Base-by-base conservation (phyloP, 1,284 basidiomycete genomes). In the Tremellales sp. region DNA sequence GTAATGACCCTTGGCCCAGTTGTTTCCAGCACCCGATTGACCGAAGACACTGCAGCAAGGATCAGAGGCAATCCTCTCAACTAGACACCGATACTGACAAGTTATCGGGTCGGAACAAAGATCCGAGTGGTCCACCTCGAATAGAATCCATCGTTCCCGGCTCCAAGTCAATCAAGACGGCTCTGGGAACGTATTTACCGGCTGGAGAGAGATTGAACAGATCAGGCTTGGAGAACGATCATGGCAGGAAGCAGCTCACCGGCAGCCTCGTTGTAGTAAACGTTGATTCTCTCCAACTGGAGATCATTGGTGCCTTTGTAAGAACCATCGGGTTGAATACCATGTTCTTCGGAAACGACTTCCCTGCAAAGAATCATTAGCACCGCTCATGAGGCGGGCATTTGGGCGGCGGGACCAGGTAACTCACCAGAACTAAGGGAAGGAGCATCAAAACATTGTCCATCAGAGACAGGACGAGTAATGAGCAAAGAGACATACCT, bases 71-170 rank as follows among this genome's bases (percentile, higher is more conserved):
- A 12, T 12, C 21, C 16, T 38, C 34, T 25, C 13, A 19, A 31
- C 22, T 13, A 14, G 7, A 36, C 5, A 22, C 9, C 7, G 13
- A 7, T n/a, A 45, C 60, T 43, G 26, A 65, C 62, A 78, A 77
- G 74, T 78, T 79, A 69, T 79, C 78, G n/a, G 78, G 77, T 50
- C 77, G 71, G 75, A 79, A 79, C 37, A 78, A 70, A 45, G 57
- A 60, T 49, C 77, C 78, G 42, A 78, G 69, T 36, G 75, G 74
- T 40, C 76, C 76, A 56, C 85, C 84, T 72, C 87, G 84, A 64
- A 93, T 84, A 57, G 88, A 87, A 75, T 95, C 91, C 90, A 95
- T 94, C 45, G 92, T 95, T 68, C 92, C 93, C 36, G 93, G 92
- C 78, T 95, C 92, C 56, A 97, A 81, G 75, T 97, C 92, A 68